These are phyloP conservation scores for Leccinum disarticulatum DNA, from an alignment of 768 basidiomycete genomes.

Conservation along the genomic window DNA sequence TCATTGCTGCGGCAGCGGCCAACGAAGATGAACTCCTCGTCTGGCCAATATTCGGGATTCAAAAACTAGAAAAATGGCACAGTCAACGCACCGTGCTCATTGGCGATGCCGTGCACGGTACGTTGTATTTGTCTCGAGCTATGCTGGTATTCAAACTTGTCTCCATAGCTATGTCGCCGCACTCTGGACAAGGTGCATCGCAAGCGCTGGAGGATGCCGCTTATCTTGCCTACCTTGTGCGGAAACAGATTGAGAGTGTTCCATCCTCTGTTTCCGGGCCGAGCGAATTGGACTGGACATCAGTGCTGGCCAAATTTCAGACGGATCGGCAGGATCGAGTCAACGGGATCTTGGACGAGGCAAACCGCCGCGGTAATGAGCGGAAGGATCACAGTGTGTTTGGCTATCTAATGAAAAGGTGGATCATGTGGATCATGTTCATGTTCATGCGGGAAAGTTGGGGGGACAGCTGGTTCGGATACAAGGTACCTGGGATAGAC, in stretches of 20 bases:
- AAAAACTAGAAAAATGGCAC: constrained; percentile 26
- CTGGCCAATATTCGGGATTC: constrained; percentile 31
- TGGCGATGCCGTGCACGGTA: constrained; percentile 35
- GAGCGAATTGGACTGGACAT: constrained; percentile 13
- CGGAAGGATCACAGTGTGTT: constrained; percentile 24
- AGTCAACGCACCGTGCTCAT: constrained; percentile 28
- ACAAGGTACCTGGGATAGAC: constrained; percentile 30
- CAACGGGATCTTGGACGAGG: constrained; percentile 27
- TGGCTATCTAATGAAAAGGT: constrained; percentile 21
- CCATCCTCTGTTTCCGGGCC: not conserved
- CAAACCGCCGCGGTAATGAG: constrained; percentile 24
- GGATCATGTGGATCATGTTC: constrained; percentile 26
- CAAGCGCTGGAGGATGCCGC: constrained; percentile 32
- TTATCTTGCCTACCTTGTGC: constrained; percentile 31
- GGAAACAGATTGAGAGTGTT: constrained; percentile 8
- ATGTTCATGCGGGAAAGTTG: constrained; percentile 27
- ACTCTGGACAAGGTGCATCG: constrained; percentile 34
- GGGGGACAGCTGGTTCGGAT: constrained; percentile 31
- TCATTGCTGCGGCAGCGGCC: constrained; percentile 22
- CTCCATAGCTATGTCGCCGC: constrained; percentile 30
- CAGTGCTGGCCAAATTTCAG: constrained; percentile 24
- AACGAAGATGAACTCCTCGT: constrained; percentile 19
- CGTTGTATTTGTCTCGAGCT: not conserved
- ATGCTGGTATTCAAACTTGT: not conserved
- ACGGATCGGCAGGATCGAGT: constrained; percentile 25